Percentiles rank a stretch among this genome's conserved stretches.
Evolutionary conservation across 352 stramenopile genomes (phyloP).

Genomic region (Globisporangium echinulatum): DNA sequence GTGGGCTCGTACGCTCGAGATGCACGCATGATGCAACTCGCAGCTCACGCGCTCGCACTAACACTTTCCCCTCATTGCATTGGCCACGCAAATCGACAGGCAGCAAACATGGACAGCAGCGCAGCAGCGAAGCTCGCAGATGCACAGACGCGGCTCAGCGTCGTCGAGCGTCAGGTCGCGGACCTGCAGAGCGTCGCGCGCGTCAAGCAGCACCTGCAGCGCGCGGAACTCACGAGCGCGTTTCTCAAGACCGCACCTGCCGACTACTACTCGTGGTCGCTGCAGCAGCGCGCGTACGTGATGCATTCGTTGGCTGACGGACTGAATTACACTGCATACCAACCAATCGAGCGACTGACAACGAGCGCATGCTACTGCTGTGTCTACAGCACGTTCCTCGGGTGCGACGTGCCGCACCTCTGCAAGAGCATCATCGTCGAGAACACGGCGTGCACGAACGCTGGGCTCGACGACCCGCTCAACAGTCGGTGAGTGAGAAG

Average conservation of each 20-base stretch:
- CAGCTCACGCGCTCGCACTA: not conserved
- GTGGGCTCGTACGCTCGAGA: too few species aligned
- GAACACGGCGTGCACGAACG: conserved; percentile 72
- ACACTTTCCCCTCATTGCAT: not conserved
- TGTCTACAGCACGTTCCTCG: conserved; percentile 41
- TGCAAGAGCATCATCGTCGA: conserved; percentile 90
- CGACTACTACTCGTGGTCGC: conserved; percentile 75
- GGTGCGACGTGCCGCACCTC: conserved; percentile 58
- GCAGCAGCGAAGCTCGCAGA: conserved; percentile 6
- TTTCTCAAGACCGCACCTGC: conserved; percentile 55
- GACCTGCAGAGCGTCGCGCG: conserved; percentile 12
- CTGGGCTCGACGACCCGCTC: conserved; percentile 40
- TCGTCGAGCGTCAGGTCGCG: conserved; percentile 8
- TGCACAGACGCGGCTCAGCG: conserved; percentile 6
- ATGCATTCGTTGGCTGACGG: too few species aligned
- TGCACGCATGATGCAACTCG: too few species aligned
- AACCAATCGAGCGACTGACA: not conserved
- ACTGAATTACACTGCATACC: not conserved
- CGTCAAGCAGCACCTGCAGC: conserved; percentile 20
- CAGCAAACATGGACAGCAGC: not conserved
- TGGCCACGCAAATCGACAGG: too few species aligned
- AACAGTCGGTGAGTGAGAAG: conserved; percentile 40
- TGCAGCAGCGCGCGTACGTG: conserved; percentile 52
- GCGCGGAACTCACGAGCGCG: conserved; percentile 42
- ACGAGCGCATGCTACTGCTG: conserved; percentile 1